phyloP scores from a whole-genome alignment of 2,329 filamentous ascomycete species.

The Venturia nashicola region DNA sequence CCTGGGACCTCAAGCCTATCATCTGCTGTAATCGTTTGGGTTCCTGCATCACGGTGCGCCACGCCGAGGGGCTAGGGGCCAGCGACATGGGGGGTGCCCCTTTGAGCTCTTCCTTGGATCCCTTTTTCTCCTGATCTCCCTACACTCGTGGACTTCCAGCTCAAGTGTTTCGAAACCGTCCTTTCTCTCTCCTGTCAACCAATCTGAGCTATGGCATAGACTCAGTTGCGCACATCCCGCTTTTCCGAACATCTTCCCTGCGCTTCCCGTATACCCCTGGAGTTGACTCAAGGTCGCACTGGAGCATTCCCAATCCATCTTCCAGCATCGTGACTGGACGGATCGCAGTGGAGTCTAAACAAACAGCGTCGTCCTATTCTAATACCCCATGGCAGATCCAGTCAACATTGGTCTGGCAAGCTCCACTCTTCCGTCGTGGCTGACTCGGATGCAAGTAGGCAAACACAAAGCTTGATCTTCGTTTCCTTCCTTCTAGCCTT shows the following conservation, averaged over 20 bases:
- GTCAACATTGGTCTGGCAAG: constrained; percentile 7
- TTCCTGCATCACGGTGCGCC: constrained; percentile 2
- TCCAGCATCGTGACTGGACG: constrained; percentile 2
- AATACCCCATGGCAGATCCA: background rate
- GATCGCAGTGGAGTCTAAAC: background rate
- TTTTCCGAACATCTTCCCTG: background rate
- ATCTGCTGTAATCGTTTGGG: background rate
- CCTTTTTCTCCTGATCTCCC: constrained; percentile 1
- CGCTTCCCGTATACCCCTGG: background rate
- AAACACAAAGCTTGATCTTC: constrained; percentile 8
- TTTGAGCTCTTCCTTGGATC: background rate
- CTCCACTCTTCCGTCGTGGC: constrained; percentile 5
- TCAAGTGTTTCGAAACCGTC: constrained; percentile 9
- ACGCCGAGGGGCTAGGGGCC: background rate
- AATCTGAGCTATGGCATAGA: constrained; percentile 7
- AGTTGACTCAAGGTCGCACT: constrained; percentile 5
- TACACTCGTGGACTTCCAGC: background rate
- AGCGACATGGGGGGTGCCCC: background rate
- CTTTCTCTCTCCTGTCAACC: constrained; percentile 7
- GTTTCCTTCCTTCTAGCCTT: constrained; percentile 5
- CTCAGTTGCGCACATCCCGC: constrained; percentile 7
- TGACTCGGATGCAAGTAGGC: background rate
- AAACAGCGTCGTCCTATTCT: background rate
- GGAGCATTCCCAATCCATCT: background rate
- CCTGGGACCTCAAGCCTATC: background rate